A percentile compares a stretch with the other conserved stretches of the same genome.
phyloP scores from a whole-genome alignment of 1,284 basidiomycete genomes.

The Wolfiporia cocos region DNA sequence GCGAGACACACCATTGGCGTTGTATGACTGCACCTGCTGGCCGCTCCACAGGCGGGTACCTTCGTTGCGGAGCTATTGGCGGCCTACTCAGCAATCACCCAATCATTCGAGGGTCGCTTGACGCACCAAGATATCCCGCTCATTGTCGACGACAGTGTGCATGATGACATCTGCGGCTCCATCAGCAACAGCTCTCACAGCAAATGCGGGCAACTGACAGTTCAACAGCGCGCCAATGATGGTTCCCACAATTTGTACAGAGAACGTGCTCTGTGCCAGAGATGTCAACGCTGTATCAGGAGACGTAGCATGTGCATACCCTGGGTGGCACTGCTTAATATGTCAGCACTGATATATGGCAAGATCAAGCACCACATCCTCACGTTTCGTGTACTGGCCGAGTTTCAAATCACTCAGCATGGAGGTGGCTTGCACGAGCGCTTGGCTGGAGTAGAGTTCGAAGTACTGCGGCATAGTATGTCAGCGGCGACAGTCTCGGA shows the following conservation, averaged over 20 bases:
- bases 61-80: constrained; percentile 35
- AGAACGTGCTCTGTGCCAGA: constrained; percentile 36
- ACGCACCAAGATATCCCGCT: constrained; percentile 16
- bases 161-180: constrained; percentile 15
- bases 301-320: no score
- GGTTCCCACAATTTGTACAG: constrained; percentile 42
- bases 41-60: constrained; percentile 45
- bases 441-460: constrained; percentile 31
- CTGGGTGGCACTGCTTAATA: not conserved
- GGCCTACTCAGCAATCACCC: no score
- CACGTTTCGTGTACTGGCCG: constrained; percentile 49
- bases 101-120: no score
- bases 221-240: constrained; percentile 31
- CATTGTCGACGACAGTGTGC: constrained; percentile 18
- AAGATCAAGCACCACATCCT: constrained; percentile 22
- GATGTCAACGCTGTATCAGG: no score
- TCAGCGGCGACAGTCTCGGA: not conserved
- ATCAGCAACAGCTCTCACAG: no score
- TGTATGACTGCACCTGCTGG: constrained; percentile 36
- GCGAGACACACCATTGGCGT: constrained; percentile 32
- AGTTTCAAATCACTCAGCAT: constrained; percentile 38
- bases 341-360: not conserved
- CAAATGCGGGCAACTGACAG: constrained; percentile 8
- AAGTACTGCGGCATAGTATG: constrained; percentile 13
- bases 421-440: constrained; percentile 22